Evolutionary conservation across 2,329 filamentous ascomycete genomes (phyloP), one percentile per base, ranked within the genome.

Genomic region (Arthrinium puccinioides): DNA sequence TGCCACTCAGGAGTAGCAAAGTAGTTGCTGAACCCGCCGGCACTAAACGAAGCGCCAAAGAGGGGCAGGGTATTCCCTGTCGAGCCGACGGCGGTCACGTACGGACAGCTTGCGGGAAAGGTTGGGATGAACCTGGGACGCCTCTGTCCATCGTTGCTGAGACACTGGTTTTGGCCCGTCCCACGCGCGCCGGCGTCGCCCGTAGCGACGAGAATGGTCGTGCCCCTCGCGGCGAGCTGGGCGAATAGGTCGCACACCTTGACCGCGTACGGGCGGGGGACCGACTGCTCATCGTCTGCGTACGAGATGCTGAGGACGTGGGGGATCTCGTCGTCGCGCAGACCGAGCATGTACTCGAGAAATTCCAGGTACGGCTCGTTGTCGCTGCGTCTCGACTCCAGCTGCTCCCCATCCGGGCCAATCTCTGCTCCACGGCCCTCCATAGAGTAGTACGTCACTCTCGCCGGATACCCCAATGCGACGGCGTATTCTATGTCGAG

Each of bases 341-440:
- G 64, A 27, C 60, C 55, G 2, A 82, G 62, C 4, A 84, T 58
- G 53, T 74, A 74, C 39, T 74, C 66, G 9, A 82, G 66, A 56
- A 77, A 82, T n/a, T 72, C 72, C 1, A 84, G 64, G 54, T 82
- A 85, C 1, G 79, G 79, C 60, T 84, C 80, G 54, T 84, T 82
- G n/a, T 33, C 31, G 31, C 31, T 33, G 61, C 63, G 46, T 78
- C 70, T 7, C 5, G 33, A 36, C 9, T 21, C 18, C 15, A 24
- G 13, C 9, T 24, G 21, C 3, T 27, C 5, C n/a, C 20, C 33
- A n/a, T 27, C 25, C 4, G 26, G 33, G 5, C 26, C 25, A 7
- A 26, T 16, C 9, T 26, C n/a, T 26, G 24, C n/a, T 5, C 33
- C 23, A 4, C 33, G 33, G 5, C 33, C 33, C 21, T 23, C 33